Evolutionary conservation across 495 filamentous ascomycete genomes (phyloP).

Genomic region (Talaromyces liani): DNA sequence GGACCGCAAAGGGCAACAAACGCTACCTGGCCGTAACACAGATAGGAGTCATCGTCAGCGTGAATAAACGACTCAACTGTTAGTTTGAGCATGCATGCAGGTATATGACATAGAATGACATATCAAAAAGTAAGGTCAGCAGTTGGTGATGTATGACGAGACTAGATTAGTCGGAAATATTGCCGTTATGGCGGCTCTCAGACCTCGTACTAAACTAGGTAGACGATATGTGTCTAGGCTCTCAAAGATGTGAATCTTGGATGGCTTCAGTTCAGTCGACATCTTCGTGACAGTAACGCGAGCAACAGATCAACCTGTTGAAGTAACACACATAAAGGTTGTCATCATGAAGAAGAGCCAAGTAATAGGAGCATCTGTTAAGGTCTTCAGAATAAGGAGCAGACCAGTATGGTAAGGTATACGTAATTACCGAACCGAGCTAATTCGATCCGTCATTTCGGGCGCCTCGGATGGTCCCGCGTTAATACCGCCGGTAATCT

Average conservation of each 20-base stretch:
- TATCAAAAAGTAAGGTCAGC: background rate
- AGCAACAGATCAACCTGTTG: background rate
- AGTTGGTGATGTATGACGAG: background rate
- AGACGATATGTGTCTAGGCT: background rate
- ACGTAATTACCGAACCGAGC: background rate
- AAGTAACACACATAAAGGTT: background rate
- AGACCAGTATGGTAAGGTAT: background rate
- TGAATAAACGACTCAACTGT: background rate
- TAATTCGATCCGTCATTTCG: background rate
- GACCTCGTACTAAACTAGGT: background rate
- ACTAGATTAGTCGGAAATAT: background rate
- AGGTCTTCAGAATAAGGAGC: background rate
- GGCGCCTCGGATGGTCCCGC: constrained; percentile 3
- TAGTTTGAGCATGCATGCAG: background rate
- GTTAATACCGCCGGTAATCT: background rate
- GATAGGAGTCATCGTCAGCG: background rate
- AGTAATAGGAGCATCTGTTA: background rate
- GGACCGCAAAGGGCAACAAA: background rate
- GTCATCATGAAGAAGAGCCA: background rate
- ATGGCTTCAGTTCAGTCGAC: background rate
- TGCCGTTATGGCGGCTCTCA: background rate
- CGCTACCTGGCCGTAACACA: background rate
- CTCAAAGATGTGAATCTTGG: background rate
- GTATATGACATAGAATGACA: background rate
- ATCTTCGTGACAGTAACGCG: background rate